Evolutionary conservation across 2,329 filamentous ascomycete species (phyloP), one percentile per base, ranked within the genome.

Genomic region (Teratosphaeria nubilosa): DNA sequence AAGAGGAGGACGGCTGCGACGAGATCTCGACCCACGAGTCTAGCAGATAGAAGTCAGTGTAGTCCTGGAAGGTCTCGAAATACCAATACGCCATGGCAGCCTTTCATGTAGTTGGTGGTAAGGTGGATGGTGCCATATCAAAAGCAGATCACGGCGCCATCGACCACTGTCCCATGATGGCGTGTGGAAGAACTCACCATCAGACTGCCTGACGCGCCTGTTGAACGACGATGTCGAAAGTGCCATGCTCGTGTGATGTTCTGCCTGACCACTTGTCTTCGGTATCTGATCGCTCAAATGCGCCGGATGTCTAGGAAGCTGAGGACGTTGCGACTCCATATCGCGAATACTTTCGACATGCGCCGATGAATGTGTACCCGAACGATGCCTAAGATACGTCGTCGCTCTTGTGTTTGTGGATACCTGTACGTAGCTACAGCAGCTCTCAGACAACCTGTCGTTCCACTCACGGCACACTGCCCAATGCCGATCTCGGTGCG

Each of bases 11-110:
- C 7, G 92, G 91, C 66, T 94, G 90, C 3, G 92, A 96, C 53
- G 88, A 84, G 60, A 99, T 85, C 73, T 99, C 92, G 66, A 97
- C 85, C 94, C 94, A 99, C 9, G 94, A 96, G 77, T 97, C 94
- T 91, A 78, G n/a, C 56, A 56, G 51, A 59, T 63, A 66, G 61
- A 65, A 60, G 66, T 70, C 63, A 70, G 68, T 60, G 60, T 63
- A 65, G 45, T 57, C 59, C 37, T 59, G 55, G 58, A 57, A 58
- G 14, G 60, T 56, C n/a, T 60, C 58, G 34, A 52, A 63, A 41
- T 63, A 65, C 60, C 58, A 64, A 16, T 62, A 56, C 64, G 66
- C 65, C 51, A 37, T 60, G 52, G 20, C 45, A 32, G n/a, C 13
- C 3, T 10, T 48, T 48, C 41, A 48, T 48, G n/a, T 48, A 22